Evolutionary conservation across 371 early-diverging fungal genomes (phyloP).

Genomic region (Dentiscutata heterogama): DNA sequence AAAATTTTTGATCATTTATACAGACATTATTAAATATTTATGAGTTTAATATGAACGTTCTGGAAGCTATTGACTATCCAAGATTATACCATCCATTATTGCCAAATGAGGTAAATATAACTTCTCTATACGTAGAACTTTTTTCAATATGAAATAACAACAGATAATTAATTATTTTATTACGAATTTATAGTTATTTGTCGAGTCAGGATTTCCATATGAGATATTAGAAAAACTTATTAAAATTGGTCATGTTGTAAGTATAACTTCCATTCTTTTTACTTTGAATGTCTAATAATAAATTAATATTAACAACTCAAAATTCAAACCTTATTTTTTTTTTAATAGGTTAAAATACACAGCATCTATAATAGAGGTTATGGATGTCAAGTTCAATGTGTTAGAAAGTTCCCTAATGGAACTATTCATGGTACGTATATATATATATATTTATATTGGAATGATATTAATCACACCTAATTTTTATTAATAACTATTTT

Average conservation of each 20-base stretch:
- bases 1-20: not conserved
- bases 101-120: slow-evolving; percentile 71
- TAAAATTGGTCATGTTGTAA: slow-evolving; percentile 49
- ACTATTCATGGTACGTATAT: slow-evolving; percentile 9
- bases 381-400: slow-evolving; percentile 40
- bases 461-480: not conserved
- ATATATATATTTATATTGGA: not conserved
- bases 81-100: slow-evolving; percentile 95
- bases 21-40: slow-evolving; percentile 81
- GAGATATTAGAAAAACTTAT: slow-evolving; percentile 43
- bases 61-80: slow-evolving; percentile 81
- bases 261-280: not conserved
- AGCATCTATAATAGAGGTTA: not conserved
- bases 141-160: too few species aligned
- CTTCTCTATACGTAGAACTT: too few species aligned
- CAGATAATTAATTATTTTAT: not conserved
- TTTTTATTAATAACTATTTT: not conserved
- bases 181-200: slow-evolving; percentile 33
- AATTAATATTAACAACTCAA: too few species aligned
- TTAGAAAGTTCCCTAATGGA: slow-evolving; percentile 40
- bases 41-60: slow-evolving; percentile 73
- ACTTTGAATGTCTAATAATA: too few species aligned
- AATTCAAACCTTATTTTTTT: too few species aligned
- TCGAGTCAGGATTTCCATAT: slow-evolving; percentile 50
- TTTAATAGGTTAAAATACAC: slow-evolving; percentile 44